Conservation (phyloP, 2,329 filamentous ascomycete species). For the Pseudonectria foliicola region DNA sequence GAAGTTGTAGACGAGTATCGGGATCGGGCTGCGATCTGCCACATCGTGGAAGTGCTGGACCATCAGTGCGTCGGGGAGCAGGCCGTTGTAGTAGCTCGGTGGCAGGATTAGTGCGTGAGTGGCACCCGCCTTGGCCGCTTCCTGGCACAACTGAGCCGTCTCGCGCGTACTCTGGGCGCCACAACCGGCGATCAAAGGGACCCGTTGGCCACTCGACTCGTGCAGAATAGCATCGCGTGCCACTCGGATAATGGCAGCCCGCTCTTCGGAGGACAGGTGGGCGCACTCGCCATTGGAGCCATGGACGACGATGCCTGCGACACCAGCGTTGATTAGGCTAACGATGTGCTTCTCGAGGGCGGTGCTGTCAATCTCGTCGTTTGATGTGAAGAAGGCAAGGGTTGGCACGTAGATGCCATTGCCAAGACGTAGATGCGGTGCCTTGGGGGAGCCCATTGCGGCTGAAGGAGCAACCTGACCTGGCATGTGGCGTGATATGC, state of each 20-base stretch:
- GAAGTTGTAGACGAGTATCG: conserved; percentile 60
- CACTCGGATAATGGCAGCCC: conserved; percentile 58
- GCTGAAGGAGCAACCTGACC: conserved; percentile 16
- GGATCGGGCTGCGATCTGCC: conserved; percentile 51
- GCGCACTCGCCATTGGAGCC: conserved; percentile 82
- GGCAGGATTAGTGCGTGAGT: conserved; percentile 72
- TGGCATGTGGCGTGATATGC: conserved; percentile 18
- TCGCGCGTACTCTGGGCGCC: conserved; percentile 70
- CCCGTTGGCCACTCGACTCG: conserved; percentile 12
- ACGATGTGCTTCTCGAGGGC: conserved; percentile 28
- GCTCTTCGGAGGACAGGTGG: conserved; percentile 66
- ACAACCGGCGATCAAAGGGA: conserved; percentile 64
- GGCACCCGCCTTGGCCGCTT: conserved; percentile 63
- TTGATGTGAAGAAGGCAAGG: conserved; percentile 29
- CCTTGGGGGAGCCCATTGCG: conserved; percentile 21
- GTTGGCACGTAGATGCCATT: conserved; percentile 33
- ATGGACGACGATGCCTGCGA: conserved; percentile 70
- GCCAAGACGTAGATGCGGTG: conserved; percentile 15
- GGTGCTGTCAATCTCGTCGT: conserved; percentile 26
- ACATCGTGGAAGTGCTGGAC: conserved; percentile 58
- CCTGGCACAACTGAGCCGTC: conserved; percentile 61
- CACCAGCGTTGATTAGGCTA: conserved; percentile 55
- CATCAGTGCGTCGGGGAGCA: conserved; percentile 47
- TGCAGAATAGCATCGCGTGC: conserved; percentile 29
- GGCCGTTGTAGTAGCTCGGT: conserved; percentile 66